These are phyloP conservation scores for Rhizopus stolonifer DNA, from an alignment of 371 early-diverging fungal genomes.

Conservation along the genomic window DNA sequence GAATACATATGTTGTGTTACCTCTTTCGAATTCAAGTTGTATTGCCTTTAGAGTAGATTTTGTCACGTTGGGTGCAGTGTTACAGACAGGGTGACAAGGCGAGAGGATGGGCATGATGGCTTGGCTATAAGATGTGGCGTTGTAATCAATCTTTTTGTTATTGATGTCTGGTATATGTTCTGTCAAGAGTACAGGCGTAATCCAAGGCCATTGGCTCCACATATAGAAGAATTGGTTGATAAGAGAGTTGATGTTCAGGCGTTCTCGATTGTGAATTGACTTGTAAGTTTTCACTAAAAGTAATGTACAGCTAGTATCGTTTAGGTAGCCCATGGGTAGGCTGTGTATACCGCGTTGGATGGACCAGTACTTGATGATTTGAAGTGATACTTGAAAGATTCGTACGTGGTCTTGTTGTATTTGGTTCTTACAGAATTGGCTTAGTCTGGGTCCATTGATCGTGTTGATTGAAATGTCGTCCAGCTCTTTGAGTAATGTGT, in stretches of 20 bases:
- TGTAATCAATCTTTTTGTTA: slow-evolving; percentile 3
- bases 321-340: slow-evolving; percentile 37
- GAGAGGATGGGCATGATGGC: slow-evolving; percentile 43
- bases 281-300: slow-evolving; percentile 33
- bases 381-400: slow-evolving; percentile 21
- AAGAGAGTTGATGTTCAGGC: slow-evolving; percentile 13
- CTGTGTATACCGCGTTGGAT: slow-evolving; percentile 29
- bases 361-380: slow-evolving; percentile 40
- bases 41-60: slow-evolving; percentile 28
- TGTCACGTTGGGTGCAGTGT: slow-evolving; percentile 30
- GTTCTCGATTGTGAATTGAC: background rate
- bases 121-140: slow-evolving; percentile 15
- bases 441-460: slow-evolving; percentile 44
- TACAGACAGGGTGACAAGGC: slow-evolving; percentile 39
- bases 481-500: slow-evolving; percentile 19
- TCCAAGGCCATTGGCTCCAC: slow-evolving; percentile 45
- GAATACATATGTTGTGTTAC: too few species aligned
- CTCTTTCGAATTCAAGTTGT: slow-evolving; percentile 34
- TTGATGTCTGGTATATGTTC: slow-evolving; percentile 25
- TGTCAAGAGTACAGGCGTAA: slow-evolving; percentile 31
- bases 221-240: slow-evolving; percentile 26
- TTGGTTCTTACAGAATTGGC: slow-evolving; percentile 20
- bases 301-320: slow-evolving; percentile 33
- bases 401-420: slow-evolving; percentile 12
- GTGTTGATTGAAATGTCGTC: slow-evolving; percentile 29